Conservation (phyloP, 2,329 filamentous ascomycete genomes). For the Aurifilum marmelostoma region DNA sequence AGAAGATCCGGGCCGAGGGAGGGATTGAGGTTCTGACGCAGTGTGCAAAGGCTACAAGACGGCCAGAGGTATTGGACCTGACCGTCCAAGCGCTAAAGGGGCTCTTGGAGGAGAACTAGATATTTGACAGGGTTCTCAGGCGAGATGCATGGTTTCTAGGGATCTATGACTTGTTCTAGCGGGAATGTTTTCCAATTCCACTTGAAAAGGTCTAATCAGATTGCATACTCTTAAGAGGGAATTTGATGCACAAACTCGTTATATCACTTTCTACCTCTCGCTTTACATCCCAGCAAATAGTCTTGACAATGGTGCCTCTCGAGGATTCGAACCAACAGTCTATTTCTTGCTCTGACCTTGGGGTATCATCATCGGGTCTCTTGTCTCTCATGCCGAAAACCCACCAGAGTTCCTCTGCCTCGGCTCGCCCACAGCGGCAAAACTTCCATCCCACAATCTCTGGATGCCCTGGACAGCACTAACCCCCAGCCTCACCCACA, state of each 20-base stretch:
- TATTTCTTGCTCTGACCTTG: not conserved
- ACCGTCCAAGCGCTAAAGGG: conserved; percentile 75
- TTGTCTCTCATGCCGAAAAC: conserved; percentile 40
- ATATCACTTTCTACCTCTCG: not conserved
- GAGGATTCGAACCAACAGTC: not conserved
- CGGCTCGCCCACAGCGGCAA: conserved; percentile 84
- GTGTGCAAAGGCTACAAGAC: conserved; percentile 69
- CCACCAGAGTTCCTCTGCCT: conserved; percentile 76
- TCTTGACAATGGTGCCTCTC: not conserved
- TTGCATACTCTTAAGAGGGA: not conserved
- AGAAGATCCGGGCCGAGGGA: conserved; percentile 62
- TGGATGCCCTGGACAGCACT: conserved; percentile 77
- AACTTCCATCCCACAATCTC: conserved; percentile 63
- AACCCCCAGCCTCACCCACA: conserved; percentile 65
- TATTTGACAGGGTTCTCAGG: not conserved
- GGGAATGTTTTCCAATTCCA: not conserved
- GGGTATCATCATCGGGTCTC: not conserved
- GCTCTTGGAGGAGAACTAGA: conserved; percentile 50
- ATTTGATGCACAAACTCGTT: not conserved
- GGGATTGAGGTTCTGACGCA: conserved; percentile 71
- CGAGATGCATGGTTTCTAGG: not conserved
- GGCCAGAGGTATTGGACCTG: conserved; percentile 70
- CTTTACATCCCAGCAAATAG: not conserved
- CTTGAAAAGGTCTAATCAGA: not conserved
- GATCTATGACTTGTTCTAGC: not conserved